Conservation (phyloP, 257 asterid species). For the Solanum medicagineum region DNA sequence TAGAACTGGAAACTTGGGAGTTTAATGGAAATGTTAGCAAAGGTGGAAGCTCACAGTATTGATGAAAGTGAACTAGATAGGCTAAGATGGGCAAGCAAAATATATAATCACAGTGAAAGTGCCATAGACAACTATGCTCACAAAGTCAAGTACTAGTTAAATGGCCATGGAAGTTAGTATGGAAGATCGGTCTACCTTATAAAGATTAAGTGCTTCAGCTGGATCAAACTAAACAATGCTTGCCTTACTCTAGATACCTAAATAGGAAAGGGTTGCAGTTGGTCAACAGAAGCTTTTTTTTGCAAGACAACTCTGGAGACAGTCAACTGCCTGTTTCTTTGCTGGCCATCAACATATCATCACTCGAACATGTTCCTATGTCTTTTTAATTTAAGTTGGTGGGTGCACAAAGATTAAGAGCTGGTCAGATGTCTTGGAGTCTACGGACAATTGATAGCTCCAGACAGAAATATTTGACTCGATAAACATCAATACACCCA, state of each 20-base stretch:
- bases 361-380: background rate
- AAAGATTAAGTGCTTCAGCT: background rate
- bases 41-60: background rate
- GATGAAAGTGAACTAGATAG: background rate
- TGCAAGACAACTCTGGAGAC: background rate
- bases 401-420: background rate
- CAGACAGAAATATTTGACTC: background rate
- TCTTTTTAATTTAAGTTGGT: background rate
- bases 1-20: background rate
- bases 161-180: background rate
- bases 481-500: background rate
- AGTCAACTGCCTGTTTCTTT: background rate
- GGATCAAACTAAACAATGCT: background rate
- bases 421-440: background rate
- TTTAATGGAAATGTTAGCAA: background rate
- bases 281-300: background rate
- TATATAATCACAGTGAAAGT: background rate
- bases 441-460: background rate
- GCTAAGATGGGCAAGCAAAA: background rate
- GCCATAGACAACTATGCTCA: background rate
- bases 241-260: background rate
- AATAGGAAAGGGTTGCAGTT: background rate
- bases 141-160: background rate
- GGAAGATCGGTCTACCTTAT: background rate
- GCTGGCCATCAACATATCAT: background rate